These are phyloP conservation scores for Penicillium sp. DNA, from an alignment of 2,329 filamentous ascomycete species.

Conservation along the genomic window DNA sequence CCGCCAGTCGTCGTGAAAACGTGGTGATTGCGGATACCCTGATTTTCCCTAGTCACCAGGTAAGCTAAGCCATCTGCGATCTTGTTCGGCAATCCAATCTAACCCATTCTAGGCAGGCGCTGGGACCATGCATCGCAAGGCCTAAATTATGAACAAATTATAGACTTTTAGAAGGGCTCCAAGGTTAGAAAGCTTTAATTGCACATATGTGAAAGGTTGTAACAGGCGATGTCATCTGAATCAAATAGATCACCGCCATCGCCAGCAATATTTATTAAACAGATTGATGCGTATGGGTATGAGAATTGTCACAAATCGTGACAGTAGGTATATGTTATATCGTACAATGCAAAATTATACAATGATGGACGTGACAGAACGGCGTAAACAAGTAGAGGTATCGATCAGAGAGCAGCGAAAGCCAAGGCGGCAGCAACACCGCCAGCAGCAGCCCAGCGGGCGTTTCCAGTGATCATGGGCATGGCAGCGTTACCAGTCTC, in stretches of 20 bases:
- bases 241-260: neutral
- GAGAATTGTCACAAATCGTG: neutral
- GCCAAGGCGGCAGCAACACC: slow-evolving; percentile 16
- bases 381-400: neutral
- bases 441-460: slow-evolving; percentile 15
- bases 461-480: slow-evolving; percentile 17
- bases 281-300: neutral
- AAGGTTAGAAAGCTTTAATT: neutral
- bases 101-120: slow-evolving; percentile 20
- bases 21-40: slow-evolving; percentile 87
- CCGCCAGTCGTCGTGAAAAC: slow-evolving; percentile 81
- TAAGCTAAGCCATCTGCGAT: slow-evolving; percentile 41
- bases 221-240: neutral
- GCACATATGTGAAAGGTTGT: neutral
- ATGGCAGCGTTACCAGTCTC: slow-evolving; percentile 16
- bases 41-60: slow-evolving; percentile 88
- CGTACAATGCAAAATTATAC: neutral
- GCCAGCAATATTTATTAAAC: neutral
- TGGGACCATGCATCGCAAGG: slow-evolving; percentile 29
- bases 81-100: neutral
- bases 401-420: neutral
- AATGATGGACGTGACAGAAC: neutral
- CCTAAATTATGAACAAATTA: slow-evolving; percentile 1
- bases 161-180: neutral
- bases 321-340: neutral